Evolutionary conservation across 2,329 filamentous ascomycete genomes (phyloP).

Genomic region (Fusarium papillatum): DNA sequence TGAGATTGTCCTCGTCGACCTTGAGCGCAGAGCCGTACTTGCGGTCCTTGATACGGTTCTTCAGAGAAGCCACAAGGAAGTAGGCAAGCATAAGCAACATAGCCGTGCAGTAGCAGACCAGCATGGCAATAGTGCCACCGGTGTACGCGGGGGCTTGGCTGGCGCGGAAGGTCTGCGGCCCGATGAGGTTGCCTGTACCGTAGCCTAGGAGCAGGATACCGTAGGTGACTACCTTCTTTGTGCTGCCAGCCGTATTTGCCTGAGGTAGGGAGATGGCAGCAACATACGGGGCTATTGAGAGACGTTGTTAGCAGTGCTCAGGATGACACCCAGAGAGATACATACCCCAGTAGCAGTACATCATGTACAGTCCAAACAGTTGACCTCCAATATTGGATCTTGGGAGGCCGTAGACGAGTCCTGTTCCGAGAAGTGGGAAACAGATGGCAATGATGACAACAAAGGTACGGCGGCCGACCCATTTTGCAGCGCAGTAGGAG

Average conservation of each 20-base stretch:
- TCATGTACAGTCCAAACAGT: not conserved
- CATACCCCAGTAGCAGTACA: not conserved
- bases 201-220: conserved; percentile 60
- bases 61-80: not conserved
- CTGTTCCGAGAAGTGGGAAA: conserved; percentile 2
- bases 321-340: not conserved
- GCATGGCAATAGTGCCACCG: conserved; percentile 7
- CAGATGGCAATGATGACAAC: not conserved
- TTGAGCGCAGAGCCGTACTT: conserved; percentile 27
- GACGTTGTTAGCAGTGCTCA: not conserved
- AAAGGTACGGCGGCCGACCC: conserved; percentile 1
- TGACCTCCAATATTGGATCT: not conserved
- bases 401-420: conserved; percentile 4
- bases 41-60: conserved; percentile 24
- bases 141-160: conserved; percentile 49
- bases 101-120: not conserved
- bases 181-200: conserved; percentile 52
- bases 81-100: not conserved
- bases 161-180: conserved; percentile 52
- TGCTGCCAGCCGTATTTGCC: conserved; percentile 49
- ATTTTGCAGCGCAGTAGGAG: conserved; percentile 1
- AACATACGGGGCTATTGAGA: not conserved
- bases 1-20: conserved; percentile 14
- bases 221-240: conserved; percentile 55
- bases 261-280: conserved; percentile 6